phyloP scores from a whole-genome alignment of 2,329 filamentous ascomycete species.

The Biscogniauxia marginata region DNA sequence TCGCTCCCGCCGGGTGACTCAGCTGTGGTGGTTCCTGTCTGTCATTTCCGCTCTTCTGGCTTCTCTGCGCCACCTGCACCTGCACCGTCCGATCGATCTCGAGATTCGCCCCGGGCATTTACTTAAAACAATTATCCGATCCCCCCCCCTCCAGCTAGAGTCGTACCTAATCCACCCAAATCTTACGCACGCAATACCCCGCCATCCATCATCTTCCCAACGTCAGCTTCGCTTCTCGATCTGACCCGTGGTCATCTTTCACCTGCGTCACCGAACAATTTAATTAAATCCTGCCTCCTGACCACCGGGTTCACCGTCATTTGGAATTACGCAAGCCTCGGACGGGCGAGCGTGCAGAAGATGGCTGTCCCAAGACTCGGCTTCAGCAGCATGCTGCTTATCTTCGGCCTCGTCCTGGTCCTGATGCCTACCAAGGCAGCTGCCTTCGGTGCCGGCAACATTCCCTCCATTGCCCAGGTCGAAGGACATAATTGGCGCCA shows the following conservation, averaged over 20 bases:
- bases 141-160: neutral
- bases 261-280: neutral
- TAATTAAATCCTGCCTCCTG: neutral
- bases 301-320: neutral
- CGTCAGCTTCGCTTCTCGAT: neutral
- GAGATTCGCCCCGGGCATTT: too few species aligned
- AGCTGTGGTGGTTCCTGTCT: neutral
- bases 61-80: too few species aligned
- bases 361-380: constrained; percentile 50
- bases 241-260: neutral
- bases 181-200: neutral
- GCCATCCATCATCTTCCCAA: neutral
- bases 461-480: constrained; percentile 61
- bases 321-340: neutral
- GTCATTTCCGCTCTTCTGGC: too few species aligned
- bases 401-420: constrained; percentile 53
- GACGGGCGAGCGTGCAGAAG: constrained; percentile 8
- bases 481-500: constrained; percentile 70
- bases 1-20: too few species aligned
- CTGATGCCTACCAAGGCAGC: constrained; percentile 55
- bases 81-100: too few species aligned
- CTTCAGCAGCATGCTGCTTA: constrained; percentile 52
- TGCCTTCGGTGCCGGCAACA: constrained; percentile 70
- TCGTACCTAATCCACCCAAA: neutral
- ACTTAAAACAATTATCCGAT: neutral